Percentiles rank a stretch among this genome's conserved stretches.
Conservation (phyloP, 495 filamentous ascomycete species). For the Penicillium chermesinum region DNA sequence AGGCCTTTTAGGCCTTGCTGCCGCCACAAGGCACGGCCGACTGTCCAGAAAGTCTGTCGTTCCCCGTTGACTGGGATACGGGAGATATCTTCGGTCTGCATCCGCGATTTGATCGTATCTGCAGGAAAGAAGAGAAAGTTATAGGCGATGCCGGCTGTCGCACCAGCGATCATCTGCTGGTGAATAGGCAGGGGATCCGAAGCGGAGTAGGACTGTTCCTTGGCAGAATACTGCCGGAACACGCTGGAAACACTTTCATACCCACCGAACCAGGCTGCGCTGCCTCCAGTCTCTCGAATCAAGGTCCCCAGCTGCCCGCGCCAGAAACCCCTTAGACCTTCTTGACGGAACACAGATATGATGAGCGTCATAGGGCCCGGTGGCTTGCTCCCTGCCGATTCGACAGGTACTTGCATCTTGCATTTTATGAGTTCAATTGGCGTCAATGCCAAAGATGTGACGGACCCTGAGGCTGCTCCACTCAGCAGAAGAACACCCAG, state of each 20-base stretch:
- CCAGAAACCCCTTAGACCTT: conserved; percentile 88
- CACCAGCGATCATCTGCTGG: conserved; percentile 83
- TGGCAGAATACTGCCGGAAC: conserved; percentile 46
- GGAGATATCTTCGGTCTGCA: conserved; percentile 79
- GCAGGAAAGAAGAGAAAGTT: conserved; percentile 97
- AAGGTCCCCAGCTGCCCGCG: conserved; percentile 89
- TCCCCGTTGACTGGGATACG: conserved; percentile 21
- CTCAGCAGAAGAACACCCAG: conserved; percentile 67
- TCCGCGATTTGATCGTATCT: conserved; percentile 91
- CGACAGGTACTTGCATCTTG: conserved; percentile 81
- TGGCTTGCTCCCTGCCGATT: conserved; percentile 31
- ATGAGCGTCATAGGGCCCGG: conserved; percentile 60
- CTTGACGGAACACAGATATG: conserved; percentile 66
- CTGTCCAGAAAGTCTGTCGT: conserved; percentile 62
- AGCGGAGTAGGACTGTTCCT: conserved; percentile 1
- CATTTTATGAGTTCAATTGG: conserved; percentile 98
- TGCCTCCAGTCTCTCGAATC: conserved; percentile 88
- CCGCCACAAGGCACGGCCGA: conserved; percentile 66
- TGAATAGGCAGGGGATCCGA: conserved; percentile 43
- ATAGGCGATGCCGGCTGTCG: conserved; percentile 86
- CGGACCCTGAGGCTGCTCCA: conserved; percentile 80
- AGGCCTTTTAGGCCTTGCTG: conserved; percentile 77
- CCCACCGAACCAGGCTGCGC: conserved; percentile 90
- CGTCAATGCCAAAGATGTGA: conserved; percentile 85
- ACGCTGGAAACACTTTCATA: conserved; percentile 75